These are phyloP conservation scores for Pelargonium australe DNA, from an alignment of 441 rosid species.

Conservation along the genomic window DNA sequence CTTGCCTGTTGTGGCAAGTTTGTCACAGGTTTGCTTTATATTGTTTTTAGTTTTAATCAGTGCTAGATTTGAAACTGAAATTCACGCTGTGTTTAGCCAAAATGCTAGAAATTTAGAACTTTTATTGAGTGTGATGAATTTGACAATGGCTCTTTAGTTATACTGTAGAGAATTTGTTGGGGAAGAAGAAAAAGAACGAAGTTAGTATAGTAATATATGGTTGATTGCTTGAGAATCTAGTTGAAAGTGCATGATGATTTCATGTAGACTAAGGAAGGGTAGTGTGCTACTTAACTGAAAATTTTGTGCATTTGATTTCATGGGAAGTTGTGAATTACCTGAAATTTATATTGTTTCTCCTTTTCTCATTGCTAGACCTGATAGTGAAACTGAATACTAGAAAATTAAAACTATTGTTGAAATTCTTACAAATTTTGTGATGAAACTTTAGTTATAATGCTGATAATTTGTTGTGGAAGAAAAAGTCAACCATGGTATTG, in stretches of 20 bases:
- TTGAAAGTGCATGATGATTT: too few species aligned
- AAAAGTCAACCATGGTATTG: not conserved
- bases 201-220: too few species aligned
- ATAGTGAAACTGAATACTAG: not conserved
- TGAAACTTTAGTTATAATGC: not conserved
- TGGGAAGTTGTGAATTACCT: not conserved
- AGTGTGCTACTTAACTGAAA: too few species aligned
- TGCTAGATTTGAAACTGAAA: too few species aligned
- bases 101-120: too few species aligned
- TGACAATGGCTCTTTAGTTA: too few species aligned
- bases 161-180: too few species aligned
- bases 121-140: too few species aligned
- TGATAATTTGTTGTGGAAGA: not conserved
- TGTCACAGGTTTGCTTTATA: constrained; percentile 62
- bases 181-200: too few species aligned
- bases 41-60: not conserved
- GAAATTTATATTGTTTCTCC: not conserved
- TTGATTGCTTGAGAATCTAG: too few species aligned
- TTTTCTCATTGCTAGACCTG: constrained; percentile 3
- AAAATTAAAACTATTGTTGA: not conserved
- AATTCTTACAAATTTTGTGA: not conserved
- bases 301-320: not conserved
- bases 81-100: too few species aligned
- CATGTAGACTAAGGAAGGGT: too few species aligned
- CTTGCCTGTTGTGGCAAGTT: constrained; percentile 66